phyloP scores from a whole-genome alignment of 805 yeast genomes.

The Kodamaea fukazawae region DNA sequence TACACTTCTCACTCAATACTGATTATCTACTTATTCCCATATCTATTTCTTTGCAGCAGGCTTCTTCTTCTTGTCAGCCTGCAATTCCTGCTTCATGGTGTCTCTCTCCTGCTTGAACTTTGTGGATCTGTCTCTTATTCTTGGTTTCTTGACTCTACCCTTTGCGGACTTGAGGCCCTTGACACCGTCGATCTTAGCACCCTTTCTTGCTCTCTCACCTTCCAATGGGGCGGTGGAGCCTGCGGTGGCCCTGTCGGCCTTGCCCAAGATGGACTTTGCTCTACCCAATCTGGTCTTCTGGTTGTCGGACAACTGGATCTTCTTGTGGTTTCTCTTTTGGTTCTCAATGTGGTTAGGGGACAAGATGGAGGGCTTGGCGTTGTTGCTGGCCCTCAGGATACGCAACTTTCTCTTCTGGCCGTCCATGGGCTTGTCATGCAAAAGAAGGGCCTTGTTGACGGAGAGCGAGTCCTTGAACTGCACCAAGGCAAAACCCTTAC shows the following conservation, averaged over 20 bases:
- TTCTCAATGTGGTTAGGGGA: conserved; percentile 45
- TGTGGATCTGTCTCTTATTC: conserved; percentile 54
- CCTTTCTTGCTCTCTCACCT: conserved; percentile 77
- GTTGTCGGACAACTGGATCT: conserved; percentile 49
- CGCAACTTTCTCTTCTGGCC: conserved; percentile 59
- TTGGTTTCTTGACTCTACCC: conserved; percentile 51
- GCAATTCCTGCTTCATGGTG: conserved; percentile 21
- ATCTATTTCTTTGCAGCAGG: neutral
- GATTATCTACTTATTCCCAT: too few relatives aligned
- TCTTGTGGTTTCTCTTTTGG: conserved; percentile 23
- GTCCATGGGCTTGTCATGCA: conserved; percentile 63
- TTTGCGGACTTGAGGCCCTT: conserved; percentile 48
- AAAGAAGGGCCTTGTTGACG: conserved; percentile 77
- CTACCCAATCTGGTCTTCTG: conserved; percentile 80
- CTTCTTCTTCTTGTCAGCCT: conserved; percentile 20
- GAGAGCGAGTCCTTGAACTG: conserved; percentile 74
- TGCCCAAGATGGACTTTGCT: conserved; percentile 71
- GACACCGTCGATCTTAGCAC: conserved; percentile 57
- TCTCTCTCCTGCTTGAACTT: conserved; percentile 45
- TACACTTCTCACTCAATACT: too few relatives aligned
- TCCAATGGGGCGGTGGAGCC: conserved; percentile 55
- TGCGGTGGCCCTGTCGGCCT: conserved; percentile 70
- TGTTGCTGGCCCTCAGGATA: conserved; percentile 55
- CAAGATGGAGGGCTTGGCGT: conserved; percentile 39
- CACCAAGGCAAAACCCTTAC: conserved; percentile 96